Conservation (phyloP, 1,284 basidiomycete species). For the Heterobasidion occidentale region DNA sequence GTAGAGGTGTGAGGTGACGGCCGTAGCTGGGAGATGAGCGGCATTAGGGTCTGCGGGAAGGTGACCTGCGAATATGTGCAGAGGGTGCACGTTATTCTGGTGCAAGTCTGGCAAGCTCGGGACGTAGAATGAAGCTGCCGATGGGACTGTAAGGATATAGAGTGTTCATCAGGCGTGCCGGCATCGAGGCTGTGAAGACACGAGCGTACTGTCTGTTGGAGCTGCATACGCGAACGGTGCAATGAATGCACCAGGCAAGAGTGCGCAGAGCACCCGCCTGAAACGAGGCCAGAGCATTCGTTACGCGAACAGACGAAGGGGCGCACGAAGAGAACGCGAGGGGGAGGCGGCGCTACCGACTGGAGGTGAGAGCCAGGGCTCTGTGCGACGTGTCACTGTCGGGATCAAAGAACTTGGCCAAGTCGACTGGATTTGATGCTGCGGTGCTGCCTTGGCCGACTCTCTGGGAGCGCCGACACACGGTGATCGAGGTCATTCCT, state of each 20-base stretch:
- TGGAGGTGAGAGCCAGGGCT: no score
- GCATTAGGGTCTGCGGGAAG: constrained; percentile 73
- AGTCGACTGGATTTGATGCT: neutral
- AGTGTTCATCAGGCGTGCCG: neutral
- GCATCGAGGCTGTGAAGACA: neutral
- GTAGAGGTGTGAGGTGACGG: constrained; percentile 74
- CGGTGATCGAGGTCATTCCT: neutral
- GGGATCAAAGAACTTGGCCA: neutral
- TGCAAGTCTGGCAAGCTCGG: constrained; percentile 68
- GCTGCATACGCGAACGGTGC: constrained; percentile 17
- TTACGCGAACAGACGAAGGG: neutral
- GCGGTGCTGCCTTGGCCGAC: neutral
- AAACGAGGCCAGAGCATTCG: neutral
- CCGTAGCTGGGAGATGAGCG: constrained; percentile 34
- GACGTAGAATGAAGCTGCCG: constrained; percentile 84
- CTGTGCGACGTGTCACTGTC: no score
- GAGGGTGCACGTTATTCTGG: constrained; percentile 59
- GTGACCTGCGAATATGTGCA: constrained; percentile 79
- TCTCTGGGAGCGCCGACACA: neutral
- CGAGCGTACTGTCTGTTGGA: constrained; percentile 39
- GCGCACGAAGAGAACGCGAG: neutral
- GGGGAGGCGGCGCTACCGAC: no score
- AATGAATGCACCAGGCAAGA: constrained; percentile 8
- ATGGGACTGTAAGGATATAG: constrained; percentile 39
- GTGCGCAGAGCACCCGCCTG: constrained; percentile 11